phyloP scores from a whole-genome alignment of 768 basidiomycete genomes.

The Mycena pura region DNA sequence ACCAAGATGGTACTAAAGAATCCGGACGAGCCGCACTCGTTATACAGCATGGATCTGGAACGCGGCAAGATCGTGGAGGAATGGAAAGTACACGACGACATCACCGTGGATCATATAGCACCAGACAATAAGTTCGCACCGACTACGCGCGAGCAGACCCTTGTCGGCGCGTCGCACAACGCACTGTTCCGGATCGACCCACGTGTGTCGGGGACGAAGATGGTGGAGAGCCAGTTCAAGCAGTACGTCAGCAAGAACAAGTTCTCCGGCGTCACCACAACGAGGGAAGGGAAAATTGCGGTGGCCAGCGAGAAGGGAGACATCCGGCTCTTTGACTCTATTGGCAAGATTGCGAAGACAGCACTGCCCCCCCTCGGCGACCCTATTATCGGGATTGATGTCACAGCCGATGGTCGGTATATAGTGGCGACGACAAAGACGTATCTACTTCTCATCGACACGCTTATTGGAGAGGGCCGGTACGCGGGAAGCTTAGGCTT shows the following conservation, averaged over 20 bases:
- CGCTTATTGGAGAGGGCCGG: constrained; percentile 89
- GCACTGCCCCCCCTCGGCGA: constrained; percentile 94
- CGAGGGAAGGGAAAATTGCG: constrained; percentile 84
- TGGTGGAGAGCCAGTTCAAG: constrained; percentile 95
- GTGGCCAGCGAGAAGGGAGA: constrained; percentile 98
- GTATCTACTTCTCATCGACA: constrained; percentile 93
- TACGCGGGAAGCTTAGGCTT: constrained; percentile 88
- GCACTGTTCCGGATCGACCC: constrained; percentile 98
- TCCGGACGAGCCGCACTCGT: constrained; percentile 75
- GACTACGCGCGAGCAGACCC: constrained; percentile 89
- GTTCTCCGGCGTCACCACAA: constrained; percentile 93
- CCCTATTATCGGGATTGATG: constrained; percentile 94
- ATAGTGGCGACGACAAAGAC: constrained; percentile 95
- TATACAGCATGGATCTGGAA: constrained; percentile 93
- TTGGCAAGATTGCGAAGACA: constrained; percentile 99
- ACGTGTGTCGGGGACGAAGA: constrained; percentile 87
- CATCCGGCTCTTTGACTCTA: constrained; percentile 90
- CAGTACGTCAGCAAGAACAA: constrained; percentile 95
- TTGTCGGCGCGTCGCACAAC: constrained; percentile 93
- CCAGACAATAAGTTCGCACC: constrained; percentile 96
- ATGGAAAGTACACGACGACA: constrained; percentile 94
- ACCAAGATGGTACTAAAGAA: constrained; percentile 94
- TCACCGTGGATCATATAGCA: constrained; percentile 87
- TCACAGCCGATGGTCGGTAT: constrained; percentile 92
- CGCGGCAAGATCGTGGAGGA: constrained; percentile 97